Conservation (phyloP, 352 stramenopile species). For the Pythium scleroteichum region DNA sequence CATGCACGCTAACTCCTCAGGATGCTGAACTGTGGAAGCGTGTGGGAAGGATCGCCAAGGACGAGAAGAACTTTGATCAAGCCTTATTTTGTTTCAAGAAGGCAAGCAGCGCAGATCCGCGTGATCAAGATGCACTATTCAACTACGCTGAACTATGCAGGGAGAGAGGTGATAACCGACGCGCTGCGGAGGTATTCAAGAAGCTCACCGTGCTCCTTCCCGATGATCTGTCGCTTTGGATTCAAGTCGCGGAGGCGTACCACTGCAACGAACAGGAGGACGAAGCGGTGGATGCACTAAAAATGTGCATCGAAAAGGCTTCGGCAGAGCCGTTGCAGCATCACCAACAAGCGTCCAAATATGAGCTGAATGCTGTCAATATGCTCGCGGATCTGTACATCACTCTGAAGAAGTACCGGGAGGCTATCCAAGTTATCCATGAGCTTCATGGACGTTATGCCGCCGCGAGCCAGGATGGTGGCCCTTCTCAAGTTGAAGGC, state of each 20-base stretch:
- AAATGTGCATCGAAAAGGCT: constrained; percentile 83
- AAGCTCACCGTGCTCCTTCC: constrained; percentile 73
- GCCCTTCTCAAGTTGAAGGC: constrained; percentile 52
- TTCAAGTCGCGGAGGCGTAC: constrained; percentile 86
- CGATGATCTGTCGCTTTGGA: constrained; percentile 81
- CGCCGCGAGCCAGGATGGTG: constrained; percentile 47
- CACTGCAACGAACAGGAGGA: constrained; percentile 88
- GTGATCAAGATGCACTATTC: constrained; percentile 81
- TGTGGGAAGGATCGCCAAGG: constrained; percentile 81
- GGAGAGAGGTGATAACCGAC: constrained; percentile 75
- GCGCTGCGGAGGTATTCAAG: constrained; percentile 79
- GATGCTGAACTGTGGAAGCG: constrained; percentile 86
- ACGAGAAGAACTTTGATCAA: constrained; percentile 86
- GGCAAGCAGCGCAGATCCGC: constrained; percentile 73
- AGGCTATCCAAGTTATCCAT: constrained; percentile 81
- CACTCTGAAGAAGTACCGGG: constrained; percentile 80
- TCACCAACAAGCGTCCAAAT: constrained; percentile 66
- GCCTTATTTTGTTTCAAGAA: constrained; percentile 88
- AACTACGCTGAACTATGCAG: constrained; percentile 81
- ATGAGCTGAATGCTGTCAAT: constrained; percentile 87
- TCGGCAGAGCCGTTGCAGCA: constrained; percentile 59
- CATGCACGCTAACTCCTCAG: constrained; percentile 77
- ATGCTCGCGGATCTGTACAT: constrained; percentile 89
- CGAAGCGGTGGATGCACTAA: constrained; percentile 79
- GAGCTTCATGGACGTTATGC: constrained; percentile 70